These are phyloP conservation scores for Talaromyces sp. DNA, from an alignment of 2,329 filamentous ascomycete species.

Conservation along the genomic window DNA sequence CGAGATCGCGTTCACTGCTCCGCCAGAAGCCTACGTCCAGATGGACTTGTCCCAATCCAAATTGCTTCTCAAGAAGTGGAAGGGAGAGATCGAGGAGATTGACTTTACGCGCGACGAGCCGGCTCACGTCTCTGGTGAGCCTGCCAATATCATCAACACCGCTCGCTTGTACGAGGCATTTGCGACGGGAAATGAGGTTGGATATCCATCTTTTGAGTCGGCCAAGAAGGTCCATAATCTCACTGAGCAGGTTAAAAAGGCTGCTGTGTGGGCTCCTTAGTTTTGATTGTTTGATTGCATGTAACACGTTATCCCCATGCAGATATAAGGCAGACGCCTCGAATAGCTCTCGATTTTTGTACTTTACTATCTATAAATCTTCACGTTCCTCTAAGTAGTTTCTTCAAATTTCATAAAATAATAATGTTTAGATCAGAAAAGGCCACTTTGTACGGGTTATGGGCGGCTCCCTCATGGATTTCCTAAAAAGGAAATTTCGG, in stretches of 20 bases:
- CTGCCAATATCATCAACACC: constrained; percentile 1
- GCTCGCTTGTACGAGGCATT: constrained; percentile 10
- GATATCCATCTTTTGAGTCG: constrained; percentile 9
- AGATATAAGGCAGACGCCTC: background rate
- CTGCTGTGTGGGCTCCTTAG: constrained; percentile 9
- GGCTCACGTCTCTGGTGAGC: background rate
- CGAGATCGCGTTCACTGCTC: constrained; percentile 3
- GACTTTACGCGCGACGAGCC: background rate
- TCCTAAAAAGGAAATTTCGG: background rate
- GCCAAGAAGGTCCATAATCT: constrained; percentile 8
- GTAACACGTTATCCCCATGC: background rate
- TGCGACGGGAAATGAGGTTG: constrained; percentile 3
- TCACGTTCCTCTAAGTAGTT: no score
- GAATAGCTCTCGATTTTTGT: background rate
- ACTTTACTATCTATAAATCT: background rate
- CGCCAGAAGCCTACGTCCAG: constrained; percentile 2
- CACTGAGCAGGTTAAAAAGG: constrained; percentile 5
- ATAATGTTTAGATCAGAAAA: no score
- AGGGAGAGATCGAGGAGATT: constrained; percentile 3
- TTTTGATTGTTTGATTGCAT: background rate
- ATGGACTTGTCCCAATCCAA: background rate
- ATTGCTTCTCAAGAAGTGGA: constrained; percentile 5
- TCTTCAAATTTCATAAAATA: background rate
- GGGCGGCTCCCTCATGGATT: background rate
- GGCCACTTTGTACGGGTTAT: background rate